Percentiles rank a stretch among this genome's conserved stretches.
These are phyloP conservation scores for Trichoderma sp. DNA, from an alignment of 2,329 filamentous ascomycete species.

Conservation along the genomic window DNA sequence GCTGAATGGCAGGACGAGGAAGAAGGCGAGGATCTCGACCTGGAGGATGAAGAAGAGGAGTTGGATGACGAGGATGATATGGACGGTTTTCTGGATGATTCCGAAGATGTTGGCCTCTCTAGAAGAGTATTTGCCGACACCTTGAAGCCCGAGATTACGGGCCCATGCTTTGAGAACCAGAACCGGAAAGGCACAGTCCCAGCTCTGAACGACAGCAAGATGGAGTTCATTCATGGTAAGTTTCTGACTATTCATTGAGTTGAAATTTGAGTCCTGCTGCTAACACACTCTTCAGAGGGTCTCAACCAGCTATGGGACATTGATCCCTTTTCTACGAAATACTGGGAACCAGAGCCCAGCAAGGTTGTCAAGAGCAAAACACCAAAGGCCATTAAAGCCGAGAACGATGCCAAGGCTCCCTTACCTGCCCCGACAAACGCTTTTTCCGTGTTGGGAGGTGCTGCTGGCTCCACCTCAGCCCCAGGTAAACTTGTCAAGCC, in stretches of 20 bases:
- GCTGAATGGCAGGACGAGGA: slow-evolving; percentile 79
- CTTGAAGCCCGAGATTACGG: slow-evolving; percentile 73
- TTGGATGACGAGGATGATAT: slow-evolving; percentile 76
- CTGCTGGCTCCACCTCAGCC: slow-evolving; percentile 20
- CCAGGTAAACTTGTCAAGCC: slow-evolving; percentile 36
- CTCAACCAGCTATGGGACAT: slow-evolving; percentile 58
- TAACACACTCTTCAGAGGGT: slow-evolving; percentile 38
- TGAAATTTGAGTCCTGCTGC: neutral
- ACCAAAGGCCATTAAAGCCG: slow-evolving; percentile 14
- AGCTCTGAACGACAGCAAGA: slow-evolving; percentile 59
- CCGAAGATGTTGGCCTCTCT: slow-evolving; percentile 62
- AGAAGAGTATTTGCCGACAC: slow-evolving; percentile 63
- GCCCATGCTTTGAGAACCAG: slow-evolving; percentile 77
- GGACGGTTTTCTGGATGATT: slow-evolving; percentile 87
- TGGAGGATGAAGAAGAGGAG: slow-evolving; percentile 69
- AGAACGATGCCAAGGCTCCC: slow-evolving; percentile 32
- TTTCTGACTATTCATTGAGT: too few relatives aligned
- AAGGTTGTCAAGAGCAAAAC: slow-evolving; percentile 21
- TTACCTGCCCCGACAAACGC: slow-evolving; percentile 37
- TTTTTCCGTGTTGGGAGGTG: slow-evolving; percentile 36
- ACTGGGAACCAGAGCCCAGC: slow-evolving; percentile 61
- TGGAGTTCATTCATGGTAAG: slow-evolving; percentile 73
- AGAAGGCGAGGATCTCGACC: slow-evolving; percentile 65
- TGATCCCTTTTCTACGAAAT: slow-evolving; percentile 78
- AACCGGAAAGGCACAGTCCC: slow-evolving; percentile 46